Percentiles rank a stretch among this genome's conserved stretches.
These are phyloP conservation scores for Podosphaera fusca DNA, from an alignment of 2,329 filamentous ascomycete species.

Conservation along the genomic window DNA sequence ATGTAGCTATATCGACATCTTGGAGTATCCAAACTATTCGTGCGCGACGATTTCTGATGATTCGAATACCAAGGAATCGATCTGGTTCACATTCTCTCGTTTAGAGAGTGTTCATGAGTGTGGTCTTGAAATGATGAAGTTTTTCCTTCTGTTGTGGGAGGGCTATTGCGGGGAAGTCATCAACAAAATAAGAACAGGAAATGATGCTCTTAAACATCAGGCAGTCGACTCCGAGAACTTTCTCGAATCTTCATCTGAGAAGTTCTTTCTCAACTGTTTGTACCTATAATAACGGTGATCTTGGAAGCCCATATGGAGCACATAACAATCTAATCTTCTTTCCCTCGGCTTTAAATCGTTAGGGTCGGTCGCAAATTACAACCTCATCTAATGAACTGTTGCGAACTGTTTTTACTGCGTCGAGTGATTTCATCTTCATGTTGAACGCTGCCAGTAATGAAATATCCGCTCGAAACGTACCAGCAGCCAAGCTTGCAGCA, in stretches of 20 bases:
- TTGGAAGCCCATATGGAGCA: not conserved
- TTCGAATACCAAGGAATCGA: too few relatives aligned
- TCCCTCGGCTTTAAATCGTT: not conserved
- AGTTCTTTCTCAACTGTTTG: not conserved
- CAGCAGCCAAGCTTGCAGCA: not conserved
- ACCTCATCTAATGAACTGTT: not conserved
- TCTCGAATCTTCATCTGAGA: not conserved
- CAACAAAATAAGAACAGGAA: not conserved
- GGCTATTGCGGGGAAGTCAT: not conserved
- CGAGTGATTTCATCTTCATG: not conserved
- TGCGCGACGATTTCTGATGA: too few relatives aligned
- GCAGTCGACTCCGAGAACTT: not conserved
- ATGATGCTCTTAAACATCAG: not conserved
- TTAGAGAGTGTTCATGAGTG: too few relatives aligned
- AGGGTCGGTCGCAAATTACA: not conserved
- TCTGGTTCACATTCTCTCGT: too few relatives aligned
- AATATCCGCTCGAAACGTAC: not conserved
- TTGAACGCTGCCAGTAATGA: not conserved
- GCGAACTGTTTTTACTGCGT: not conserved
- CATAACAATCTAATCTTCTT: not conserved
- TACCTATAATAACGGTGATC: not conserved
- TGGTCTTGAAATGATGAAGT: too few relatives aligned
- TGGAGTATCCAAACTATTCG: too few relatives aligned
- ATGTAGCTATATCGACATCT: not conserved
- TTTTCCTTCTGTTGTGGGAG: too few relatives aligned